These are phyloP conservation scores for Fragaria nilgerrensis DNA, from an alignment of 306 rosid species.

Conservation along the genomic window DNA sequence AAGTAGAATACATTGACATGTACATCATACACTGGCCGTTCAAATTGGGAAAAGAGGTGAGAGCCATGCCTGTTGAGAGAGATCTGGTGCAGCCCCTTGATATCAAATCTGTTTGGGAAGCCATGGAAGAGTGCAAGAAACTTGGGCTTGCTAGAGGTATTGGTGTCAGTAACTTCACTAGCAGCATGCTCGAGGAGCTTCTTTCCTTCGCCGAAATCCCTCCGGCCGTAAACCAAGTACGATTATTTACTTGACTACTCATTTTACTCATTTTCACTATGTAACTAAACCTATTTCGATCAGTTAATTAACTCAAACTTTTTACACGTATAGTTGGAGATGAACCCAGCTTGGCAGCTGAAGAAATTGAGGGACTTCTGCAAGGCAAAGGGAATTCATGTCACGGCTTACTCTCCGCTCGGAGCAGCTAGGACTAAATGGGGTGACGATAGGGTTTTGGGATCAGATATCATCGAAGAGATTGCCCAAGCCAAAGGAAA, in stretches of 20 bases:
- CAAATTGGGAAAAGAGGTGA: conserved; percentile 21
- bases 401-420: conserved; percentile 51
- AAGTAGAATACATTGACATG: conserved; percentile 34
- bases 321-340: conserved; percentile 38
- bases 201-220: conserved; percentile 60
- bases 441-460: conserved; percentile 37
- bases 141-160: conserved; percentile 82
- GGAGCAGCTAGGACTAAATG: conserved; percentile 33
- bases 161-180: conserved; percentile 83
- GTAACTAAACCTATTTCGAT: neutral
- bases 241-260: neutral
- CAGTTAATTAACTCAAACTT: neutral
- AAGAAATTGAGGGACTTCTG: conserved; percentile 40
- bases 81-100: conserved; percentile 45
- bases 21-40: conserved; percentile 40
- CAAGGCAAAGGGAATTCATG: conserved; percentile 35
- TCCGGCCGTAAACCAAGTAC: conserved; percentile 71
- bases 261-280: neutral
- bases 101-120: conserved; percentile 64
- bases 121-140: conserved; percentile 66
- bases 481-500: conserved; percentile 43
- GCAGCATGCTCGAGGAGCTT: conserved; percentile 54
- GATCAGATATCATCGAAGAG: conserved; percentile 23
- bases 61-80: conserved; percentile 33
- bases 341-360: conserved; percentile 55